These are phyloP conservation scores for Colletotrichum musicola DNA, from an alignment of 2,329 filamentous ascomycete genomes.

Conservation along the genomic window DNA sequence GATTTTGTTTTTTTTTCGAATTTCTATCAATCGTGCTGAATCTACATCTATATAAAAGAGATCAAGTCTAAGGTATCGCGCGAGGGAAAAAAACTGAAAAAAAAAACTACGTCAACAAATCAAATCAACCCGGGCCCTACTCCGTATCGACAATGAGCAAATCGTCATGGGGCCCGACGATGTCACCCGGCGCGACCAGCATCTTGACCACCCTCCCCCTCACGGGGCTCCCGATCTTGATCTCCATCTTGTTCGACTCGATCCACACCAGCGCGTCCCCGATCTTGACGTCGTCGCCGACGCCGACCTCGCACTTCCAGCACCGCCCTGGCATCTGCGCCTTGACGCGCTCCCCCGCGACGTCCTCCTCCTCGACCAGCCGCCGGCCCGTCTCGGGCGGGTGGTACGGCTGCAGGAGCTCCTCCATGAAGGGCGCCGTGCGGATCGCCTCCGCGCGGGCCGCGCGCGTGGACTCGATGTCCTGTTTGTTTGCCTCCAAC, in stretches of 20 bases:
- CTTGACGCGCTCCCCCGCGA: conserved; percentile 44
- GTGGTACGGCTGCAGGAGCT: conserved; percentile 45
- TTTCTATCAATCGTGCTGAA: neutral
- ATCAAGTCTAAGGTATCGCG: neutral
- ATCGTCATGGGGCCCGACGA: conserved; percentile 47
- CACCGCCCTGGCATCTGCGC: conserved; percentile 51
- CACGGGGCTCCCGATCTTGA: conserved; percentile 49
- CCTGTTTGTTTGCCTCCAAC: conserved; percentile 46
- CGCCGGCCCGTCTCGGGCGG: conserved; percentile 31
- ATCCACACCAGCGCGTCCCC: conserved; percentile 50
- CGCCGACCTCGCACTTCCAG: conserved; percentile 48
- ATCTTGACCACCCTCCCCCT: conserved; percentile 45
- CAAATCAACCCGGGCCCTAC: neutral
- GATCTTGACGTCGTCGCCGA: conserved; percentile 43
- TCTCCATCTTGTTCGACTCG: conserved; percentile 55
- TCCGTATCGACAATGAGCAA: conserved; percentile 43
- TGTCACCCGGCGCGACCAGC: conserved; percentile 45
- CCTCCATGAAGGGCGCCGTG: conserved; percentile 46
- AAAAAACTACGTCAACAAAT: neutral
- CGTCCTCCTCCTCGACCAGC: neutral
- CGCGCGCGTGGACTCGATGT: conserved; percentile 41
- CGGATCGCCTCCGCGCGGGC: conserved; percentile 45
- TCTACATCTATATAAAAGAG: neutral
- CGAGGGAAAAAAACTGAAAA: neutral
- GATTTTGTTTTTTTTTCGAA: neutral